Evolutionary conservation across 1,284 basidiomycete genomes (phyloP).

Genomic region (Apiotrichum akiyoshidainum): DNA sequence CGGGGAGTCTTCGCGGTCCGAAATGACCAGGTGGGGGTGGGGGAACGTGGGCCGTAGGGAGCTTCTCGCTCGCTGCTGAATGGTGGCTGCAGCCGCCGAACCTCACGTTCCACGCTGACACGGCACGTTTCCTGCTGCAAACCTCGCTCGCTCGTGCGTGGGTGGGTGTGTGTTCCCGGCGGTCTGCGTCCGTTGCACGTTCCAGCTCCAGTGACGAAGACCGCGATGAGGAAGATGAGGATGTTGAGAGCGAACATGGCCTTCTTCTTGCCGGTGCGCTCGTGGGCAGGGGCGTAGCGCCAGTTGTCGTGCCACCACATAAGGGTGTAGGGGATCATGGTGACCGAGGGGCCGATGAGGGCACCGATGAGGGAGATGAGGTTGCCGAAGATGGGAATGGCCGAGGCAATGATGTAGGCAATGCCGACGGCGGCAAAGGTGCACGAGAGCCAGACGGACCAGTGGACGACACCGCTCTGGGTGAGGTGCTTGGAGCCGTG

Average conservation of each 20-base stretch:
- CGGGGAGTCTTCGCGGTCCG: too few species aligned
- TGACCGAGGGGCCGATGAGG: slow-evolving; percentile 33
- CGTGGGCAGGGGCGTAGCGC: background rate
- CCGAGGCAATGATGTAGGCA: slow-evolving; percentile 37
- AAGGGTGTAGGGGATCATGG: slow-evolving; percentile 28
- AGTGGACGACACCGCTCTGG: slow-evolving; percentile 29
- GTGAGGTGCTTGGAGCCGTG: slow-evolving; percentile 32
- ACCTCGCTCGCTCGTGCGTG: too few species aligned
- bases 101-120: too few species aligned
- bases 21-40: too few species aligned
- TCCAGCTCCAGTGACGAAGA: slow-evolving; percentile 31
- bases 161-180: too few species aligned
- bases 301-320: slow-evolving; percentile 38
- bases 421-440: slow-evolving; percentile 21
- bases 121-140: too few species aligned
- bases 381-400: slow-evolving; percentile 34
- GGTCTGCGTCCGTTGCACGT: too few species aligned
- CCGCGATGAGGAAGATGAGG: slow-evolving; percentile 25
- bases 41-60: too few species aligned
- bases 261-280: slow-evolving; percentile 10
- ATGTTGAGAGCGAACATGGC: slow-evolving; percentile 13
- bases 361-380: slow-evolving; percentile 39
- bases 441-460: slow-evolving; percentile 33
- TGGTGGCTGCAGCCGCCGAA: too few species aligned
- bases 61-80: too few species aligned